Evolutionary conservation across 495 filamentous ascomycete genomes (phyloP), one percentile per base, ranked within the genome.

Genomic region (Filosporella fistucella): DNA sequence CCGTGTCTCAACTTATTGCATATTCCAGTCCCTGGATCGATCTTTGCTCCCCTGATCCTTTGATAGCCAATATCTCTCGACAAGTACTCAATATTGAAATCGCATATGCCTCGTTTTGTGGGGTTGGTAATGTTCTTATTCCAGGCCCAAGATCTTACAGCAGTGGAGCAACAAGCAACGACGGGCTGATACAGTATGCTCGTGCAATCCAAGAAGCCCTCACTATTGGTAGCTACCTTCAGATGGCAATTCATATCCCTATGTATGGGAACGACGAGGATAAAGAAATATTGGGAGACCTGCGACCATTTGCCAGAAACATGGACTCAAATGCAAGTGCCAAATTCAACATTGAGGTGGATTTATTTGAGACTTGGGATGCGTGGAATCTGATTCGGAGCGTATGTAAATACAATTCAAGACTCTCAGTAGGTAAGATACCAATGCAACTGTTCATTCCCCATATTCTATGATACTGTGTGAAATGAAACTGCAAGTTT

Each of bases 21-120:
- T 81, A 86, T 20, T 78, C 76, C 10, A 94, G 88, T 58, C 80
- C 85, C 13, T 96, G 90, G 91, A 91, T 95, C 57, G 89, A 96
- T 62, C 63, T 96, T 2, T 86, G 82, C 53, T 95, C 90, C 24
- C 68, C 85, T 1, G 84, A 96, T 63, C 87, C 89, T 13, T 54
- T 87, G 49, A 81, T 95, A 47, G 79, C 87, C 1, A 82, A 87
- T 60, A 69, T 96, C 45, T 95, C 90, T 11, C 79, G 85, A 23
- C 90, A 96, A 61, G 88, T 96, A 2, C 67, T 99, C 38, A 88
- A 89, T 62, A 69, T 93, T 42, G 93, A 99, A 56, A 77, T 97
- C 14, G 83, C 86, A 17, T 99, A 96, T 65, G 94, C 93, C 28
- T 88, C 86, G 40, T 99, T 96, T 68, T 95, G 89, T 61, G 93